Evolutionary conservation across 2,329 filamentous ascomycete genomes (phyloP).

Genomic region (Sclerotinia subarctica): DNA sequence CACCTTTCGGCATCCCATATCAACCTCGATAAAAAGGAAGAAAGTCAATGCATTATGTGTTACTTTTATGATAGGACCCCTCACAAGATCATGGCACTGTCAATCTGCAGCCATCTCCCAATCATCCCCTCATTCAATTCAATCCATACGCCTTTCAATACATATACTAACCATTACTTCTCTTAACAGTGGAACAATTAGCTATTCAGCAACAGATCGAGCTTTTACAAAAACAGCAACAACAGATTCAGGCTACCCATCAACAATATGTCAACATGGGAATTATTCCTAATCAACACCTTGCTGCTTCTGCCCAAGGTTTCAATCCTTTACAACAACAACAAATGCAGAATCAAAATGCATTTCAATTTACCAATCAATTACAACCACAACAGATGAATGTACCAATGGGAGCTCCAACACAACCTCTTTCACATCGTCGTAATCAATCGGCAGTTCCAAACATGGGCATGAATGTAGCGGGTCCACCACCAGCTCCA

Average conservation of each 20-base stretch:
- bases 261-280: constrained; percentile 98
- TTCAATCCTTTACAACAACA: constrained; percentile 78
- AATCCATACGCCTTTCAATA: too few species aligned
- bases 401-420: constrained; percentile 70
- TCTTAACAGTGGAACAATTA: constrained; percentile 83
- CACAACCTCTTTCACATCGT: constrained; percentile 81
- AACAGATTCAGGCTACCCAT: constrained; percentile 93
- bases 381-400: constrained; percentile 70
- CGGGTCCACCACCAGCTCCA: constrained; percentile 80
- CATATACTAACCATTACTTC: constrained; percentile 4
- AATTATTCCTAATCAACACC: constrained; percentile 81
- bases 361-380: constrained; percentile 86
- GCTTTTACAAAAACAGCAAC: constrained; percentile 93
- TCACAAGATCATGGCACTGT: constrained; percentile 20
- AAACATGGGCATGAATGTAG: constrained; percentile 68
- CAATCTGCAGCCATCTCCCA: background rate
- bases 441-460: constrained; percentile 97
- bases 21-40: background rate
- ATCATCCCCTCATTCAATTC: background rate
- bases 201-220: constrained; percentile 98
- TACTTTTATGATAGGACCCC: constrained; percentile 17
- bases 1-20: constrained; percentile 4
- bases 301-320: constrained; percentile 57
- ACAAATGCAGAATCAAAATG: constrained; percentile 70
- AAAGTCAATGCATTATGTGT: background rate